Percentiles rank a stretch among this genome's conserved stretches.
phyloP scores from a whole-genome alignment of 1,284 basidiomycete species.

The Agaricales sp. region DNA sequence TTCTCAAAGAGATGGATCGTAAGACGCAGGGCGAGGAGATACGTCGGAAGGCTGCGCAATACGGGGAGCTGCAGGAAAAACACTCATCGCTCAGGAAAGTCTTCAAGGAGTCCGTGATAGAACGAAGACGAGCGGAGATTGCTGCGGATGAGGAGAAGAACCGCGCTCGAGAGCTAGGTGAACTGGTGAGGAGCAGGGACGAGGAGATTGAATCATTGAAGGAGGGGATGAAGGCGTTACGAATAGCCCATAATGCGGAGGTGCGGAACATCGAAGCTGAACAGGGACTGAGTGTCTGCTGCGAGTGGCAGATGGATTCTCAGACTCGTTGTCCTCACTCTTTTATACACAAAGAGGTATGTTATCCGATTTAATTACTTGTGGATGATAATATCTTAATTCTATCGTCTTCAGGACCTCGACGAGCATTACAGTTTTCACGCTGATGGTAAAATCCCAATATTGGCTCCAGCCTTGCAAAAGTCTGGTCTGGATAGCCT shows the following conservation, averaged over 20 bases:
- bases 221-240: no score
- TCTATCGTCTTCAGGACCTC: background rate
- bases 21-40: background rate
- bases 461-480: no score
- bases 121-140: background rate
- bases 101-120: background rate
- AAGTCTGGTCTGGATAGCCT: no score
- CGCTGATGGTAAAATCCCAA: no score
- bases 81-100: background rate
- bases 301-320: background rate
- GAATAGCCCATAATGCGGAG: no score
- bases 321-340: conserved; percentile 3
- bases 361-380: conserved; percentile 14
- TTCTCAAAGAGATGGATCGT: background rate
- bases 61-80: background rate
- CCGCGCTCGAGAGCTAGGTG: background rate
- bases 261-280: background rate
- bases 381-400: background rate
- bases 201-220: background rate
- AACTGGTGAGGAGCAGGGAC: background rate
- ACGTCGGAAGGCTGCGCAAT: background rate
- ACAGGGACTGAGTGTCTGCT: background rate
- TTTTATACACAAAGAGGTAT: background rate
- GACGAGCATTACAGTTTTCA: background rate
- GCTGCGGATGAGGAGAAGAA: background rate